Conservation (phyloP, 2,329 filamentous ascomycete genomes). For the Alternaria ethzedia region DNA sequence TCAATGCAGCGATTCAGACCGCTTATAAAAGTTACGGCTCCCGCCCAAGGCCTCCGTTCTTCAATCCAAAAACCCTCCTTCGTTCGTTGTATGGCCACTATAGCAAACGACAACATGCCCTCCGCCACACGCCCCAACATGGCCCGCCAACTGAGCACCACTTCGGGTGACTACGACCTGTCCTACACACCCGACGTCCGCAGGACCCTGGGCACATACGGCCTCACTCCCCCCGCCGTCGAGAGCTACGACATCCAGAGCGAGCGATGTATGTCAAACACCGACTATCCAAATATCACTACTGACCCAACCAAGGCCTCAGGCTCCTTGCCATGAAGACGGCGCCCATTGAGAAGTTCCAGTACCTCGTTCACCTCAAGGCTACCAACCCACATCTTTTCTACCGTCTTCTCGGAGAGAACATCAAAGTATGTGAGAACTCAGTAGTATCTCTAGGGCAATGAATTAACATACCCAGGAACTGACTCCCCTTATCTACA, state of each 20-base stretch:
- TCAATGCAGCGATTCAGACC: conserved; percentile 45
- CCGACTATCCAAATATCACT: conserved; percentile 34
- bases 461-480: conserved; percentile 56
- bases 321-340: conserved; percentile 74
- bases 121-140: conserved; percentile 47
- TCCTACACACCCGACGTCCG: conserved; percentile 57
- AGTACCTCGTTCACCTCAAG: conserved; percentile 79
- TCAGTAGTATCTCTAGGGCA: not conserved
- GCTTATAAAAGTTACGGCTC: conserved; percentile 43
- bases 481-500: conserved; percentile 85
- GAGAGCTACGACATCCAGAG: conserved; percentile 59
- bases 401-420: conserved; percentile 78
- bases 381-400: conserved; percentile 80
- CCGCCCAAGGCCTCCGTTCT: conserved; percentile 26
- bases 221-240: conserved; percentile 58
- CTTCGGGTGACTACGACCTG: conserved; percentile 58
- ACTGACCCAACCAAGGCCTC: conserved; percentile 64
- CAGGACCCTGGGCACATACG: conserved; percentile 59
- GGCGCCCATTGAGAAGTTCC: conserved; percentile 80
- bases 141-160: conserved; percentile 49
- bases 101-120: conserved; percentile 43
- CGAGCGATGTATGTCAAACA: conserved; percentile 53
- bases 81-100: conserved; percentile 42
- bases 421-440: conserved; percentile 60
- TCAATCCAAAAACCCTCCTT: conserved; percentile 22